Percentiles rank a stretch among this genome's conserved stretches.
phyloP scores from a whole-genome alignment of 768 basidiomycete species.

The Erythrobasidium yunnanense region DNA sequence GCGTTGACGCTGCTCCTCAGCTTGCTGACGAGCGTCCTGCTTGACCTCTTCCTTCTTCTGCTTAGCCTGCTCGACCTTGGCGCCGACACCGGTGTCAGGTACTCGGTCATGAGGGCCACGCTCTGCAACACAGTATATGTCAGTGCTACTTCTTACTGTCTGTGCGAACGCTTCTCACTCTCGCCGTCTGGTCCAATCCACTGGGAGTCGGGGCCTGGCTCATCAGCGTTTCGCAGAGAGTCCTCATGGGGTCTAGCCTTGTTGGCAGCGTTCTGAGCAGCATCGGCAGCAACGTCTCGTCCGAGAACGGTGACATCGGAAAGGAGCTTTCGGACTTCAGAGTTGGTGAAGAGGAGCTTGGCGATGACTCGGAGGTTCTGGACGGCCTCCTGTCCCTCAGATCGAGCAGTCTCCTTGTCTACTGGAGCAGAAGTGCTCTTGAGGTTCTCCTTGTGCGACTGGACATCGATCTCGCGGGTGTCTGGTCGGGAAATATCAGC shows the following conservation, averaged over 20 bases:
- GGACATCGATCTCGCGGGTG: constrained; percentile 51
- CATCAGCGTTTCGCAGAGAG: constrained; percentile 45
- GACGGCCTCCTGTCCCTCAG: constrained; percentile 60
- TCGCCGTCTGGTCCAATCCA: constrained; percentile 30
- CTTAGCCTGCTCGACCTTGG: constrained; percentile 47
- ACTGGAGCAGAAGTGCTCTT: constrained; percentile 47
- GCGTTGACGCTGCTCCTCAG: constrained; percentile 38
- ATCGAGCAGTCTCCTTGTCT: constrained; percentile 46
- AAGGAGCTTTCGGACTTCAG: constrained; percentile 42
- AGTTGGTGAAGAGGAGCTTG: constrained; percentile 74
- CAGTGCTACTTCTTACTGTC: background rate
- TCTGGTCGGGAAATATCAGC: constrained; percentile 35
- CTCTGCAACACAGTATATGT: constrained; percentile 21
- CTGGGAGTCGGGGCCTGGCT: constrained; percentile 14
- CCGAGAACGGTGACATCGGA: constrained; percentile 43
- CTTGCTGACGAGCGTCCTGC: constrained; percentile 25
- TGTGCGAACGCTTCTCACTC: constrained; percentile 7
- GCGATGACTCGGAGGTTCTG: constrained; percentile 74
- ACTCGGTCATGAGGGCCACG: constrained; percentile 47
- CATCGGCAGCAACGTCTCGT: constrained; percentile 44
- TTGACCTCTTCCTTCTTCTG: constrained; percentile 33
- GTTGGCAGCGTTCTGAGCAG: constrained; percentile 60
- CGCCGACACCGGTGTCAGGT: constrained; percentile 46
- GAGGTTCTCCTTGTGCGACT: constrained; percentile 28
- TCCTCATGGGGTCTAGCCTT: constrained; percentile 58